Conservation (phyloP, 2,329 filamentous ascomycete species). For the Trichoderma sp. region DNA sequence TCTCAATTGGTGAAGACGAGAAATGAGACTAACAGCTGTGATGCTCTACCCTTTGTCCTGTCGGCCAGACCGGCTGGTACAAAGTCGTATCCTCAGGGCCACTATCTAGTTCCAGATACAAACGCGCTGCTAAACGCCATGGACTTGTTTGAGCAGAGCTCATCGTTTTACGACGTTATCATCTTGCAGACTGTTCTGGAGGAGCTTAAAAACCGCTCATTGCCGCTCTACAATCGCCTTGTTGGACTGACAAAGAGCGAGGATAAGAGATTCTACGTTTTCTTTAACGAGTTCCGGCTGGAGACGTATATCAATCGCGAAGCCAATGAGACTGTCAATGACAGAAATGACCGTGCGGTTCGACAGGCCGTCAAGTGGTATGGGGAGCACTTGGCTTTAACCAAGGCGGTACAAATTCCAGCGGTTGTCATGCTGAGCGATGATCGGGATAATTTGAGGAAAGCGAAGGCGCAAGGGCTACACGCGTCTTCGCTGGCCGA, state of each 20-base stretch:
- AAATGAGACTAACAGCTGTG: constrained; percentile 16
- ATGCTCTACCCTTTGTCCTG: constrained; percentile 77
- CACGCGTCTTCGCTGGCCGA: constrained; percentile 67
- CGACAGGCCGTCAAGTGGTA: constrained; percentile 90
- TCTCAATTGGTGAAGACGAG: background rate
- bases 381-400: constrained; percentile 71
- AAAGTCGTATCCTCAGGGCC: constrained; percentile 77
- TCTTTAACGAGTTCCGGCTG: constrained; percentile 96
- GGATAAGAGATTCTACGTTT: constrained; percentile 96
- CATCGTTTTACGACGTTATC: constrained; percentile 94
- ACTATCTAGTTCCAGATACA: constrained; percentile 94
- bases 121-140: constrained; percentile 95
- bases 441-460: constrained; percentile 82
- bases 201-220: constrained; percentile 88
- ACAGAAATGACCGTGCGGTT: constrained; percentile 92
- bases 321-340: constrained; percentile 85
- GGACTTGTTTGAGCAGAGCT: constrained; percentile 93
- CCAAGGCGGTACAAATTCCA: constrained; percentile 63
- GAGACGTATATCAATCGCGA: constrained; percentile 84
- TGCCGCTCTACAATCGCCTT: constrained; percentile 93
- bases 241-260: constrained; percentile 91
- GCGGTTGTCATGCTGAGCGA: constrained; percentile 92
- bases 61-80: constrained; percentile 87
- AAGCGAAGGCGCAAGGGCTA: constrained; percentile 76
- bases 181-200: constrained; percentile 95